These are phyloP conservation scores for Choanephora cucurbitarum DNA, from an alignment of 371 early-diverging fungal species.

Conservation along the genomic window DNA sequence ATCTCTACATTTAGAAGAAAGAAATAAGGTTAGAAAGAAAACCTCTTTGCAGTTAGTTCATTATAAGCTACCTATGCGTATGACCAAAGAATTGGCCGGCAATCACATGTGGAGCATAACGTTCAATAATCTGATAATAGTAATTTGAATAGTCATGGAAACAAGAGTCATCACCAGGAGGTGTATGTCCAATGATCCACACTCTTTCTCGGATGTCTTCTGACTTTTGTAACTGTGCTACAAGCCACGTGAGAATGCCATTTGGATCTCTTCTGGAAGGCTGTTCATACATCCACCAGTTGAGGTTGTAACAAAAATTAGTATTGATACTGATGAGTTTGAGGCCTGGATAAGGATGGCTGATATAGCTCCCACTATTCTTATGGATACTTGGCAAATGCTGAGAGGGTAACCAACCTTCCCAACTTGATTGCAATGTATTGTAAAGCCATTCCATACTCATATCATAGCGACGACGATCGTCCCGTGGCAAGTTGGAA, in stretches of 20 bases:
- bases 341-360: conserved; percentile 44
- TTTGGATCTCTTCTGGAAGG: conserved; percentile 51
- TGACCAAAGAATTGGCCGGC: conserved; percentile 67
- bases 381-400: conserved; percentile 30
- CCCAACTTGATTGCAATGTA: conserved; percentile 51
- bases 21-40: too few relatives aligned
- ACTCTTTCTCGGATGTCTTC: conserved; percentile 56
- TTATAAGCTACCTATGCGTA: conserved; percentile 49
- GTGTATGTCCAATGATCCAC: conserved; percentile 64
- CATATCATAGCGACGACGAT: conserved; percentile 33
- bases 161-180: conserved; percentile 56
- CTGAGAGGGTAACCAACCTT: conserved; percentile 46
- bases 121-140: conserved; percentile 59
- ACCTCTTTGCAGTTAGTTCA: too few relatives aligned
- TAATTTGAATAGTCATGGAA: conserved; percentile 61
- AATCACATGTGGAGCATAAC: conserved; percentile 63
- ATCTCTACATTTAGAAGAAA: too few relatives aligned
- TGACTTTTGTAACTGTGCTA: conserved; percentile 52
- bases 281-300: conserved; percentile 54
- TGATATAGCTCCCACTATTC: conserved; percentile 54
- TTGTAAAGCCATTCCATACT: conserved; percentile 49
- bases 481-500: conserved; percentile 35
- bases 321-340: conserved; percentile 65
- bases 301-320: conserved; percentile 62
- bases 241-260: conserved; percentile 54